phyloP scores from a whole-genome alignment of 2,329 filamentous ascomycete species.

The Fusarium decemcellulare region DNA sequence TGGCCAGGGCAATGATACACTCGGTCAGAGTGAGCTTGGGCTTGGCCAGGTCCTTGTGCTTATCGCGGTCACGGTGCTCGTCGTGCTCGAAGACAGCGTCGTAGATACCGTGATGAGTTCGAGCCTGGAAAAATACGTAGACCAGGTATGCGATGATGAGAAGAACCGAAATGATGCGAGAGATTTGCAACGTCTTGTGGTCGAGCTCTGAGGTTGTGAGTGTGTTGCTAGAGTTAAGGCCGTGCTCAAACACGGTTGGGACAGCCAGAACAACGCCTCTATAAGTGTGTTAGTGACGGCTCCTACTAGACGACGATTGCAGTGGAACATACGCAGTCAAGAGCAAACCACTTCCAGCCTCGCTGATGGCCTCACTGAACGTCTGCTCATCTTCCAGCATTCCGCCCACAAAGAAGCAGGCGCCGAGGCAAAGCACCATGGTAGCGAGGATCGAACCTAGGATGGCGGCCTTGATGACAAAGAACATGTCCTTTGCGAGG shows the following conservation, averaged over 20 bases:
- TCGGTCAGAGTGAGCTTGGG: slow-evolving; percentile 83
- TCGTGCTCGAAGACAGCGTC: slow-evolving; percentile 80
- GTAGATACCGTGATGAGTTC: slow-evolving; percentile 83
- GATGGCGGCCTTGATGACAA: slow-evolving; percentile 88
- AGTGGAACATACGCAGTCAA: slow-evolving; percentile 77
- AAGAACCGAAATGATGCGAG: slow-evolving; percentile 78
- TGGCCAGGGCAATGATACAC: slow-evolving; percentile 73
- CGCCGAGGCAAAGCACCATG: slow-evolving; percentile 82
- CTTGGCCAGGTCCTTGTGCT: slow-evolving; percentile 70
- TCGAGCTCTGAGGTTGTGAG: slow-evolving; percentile 58
- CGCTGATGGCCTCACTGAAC: slow-evolving; percentile 83
- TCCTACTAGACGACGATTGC: slow-evolving; percentile 6
- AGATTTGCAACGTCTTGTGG: slow-evolving; percentile 73
- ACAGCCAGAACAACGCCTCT: slow-evolving; percentile 57
- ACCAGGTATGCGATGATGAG: slow-evolving; percentile 78
- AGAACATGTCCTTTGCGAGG: slow-evolving; percentile 67
- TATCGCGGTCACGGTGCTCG: slow-evolving; percentile 76
- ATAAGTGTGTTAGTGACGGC: slow-evolving; percentile 47
- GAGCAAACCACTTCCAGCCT: slow-evolving; percentile 83
- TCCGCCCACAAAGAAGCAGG: slow-evolving; percentile 86
- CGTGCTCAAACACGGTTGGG: slow-evolving; percentile 69
- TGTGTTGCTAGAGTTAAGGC: slow-evolving; percentile 50
- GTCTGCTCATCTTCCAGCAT: slow-evolving; percentile 75
- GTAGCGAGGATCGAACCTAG: slow-evolving; percentile 88
- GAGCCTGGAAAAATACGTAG: slow-evolving; percentile 81